Conservation (phyloP, 1,284 basidiomycete species). For the Porogramme epimiltina region DNA sequence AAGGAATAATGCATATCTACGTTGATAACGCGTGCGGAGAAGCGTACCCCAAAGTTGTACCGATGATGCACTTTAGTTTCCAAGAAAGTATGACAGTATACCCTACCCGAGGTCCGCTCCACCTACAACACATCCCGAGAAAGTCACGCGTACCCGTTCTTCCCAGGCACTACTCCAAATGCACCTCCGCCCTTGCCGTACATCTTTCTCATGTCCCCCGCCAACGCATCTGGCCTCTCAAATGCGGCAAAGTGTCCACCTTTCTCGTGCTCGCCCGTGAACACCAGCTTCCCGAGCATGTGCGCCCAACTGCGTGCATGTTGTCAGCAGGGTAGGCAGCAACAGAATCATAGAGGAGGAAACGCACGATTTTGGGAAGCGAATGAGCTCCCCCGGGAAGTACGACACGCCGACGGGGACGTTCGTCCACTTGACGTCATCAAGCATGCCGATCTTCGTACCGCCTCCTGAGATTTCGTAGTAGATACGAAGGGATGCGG, state of each 20-base stretch:
- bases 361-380: slow-evolving; percentile 41
- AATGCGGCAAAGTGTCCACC: slow-evolving; percentile 35
- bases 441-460: not conserved
- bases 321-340: not conserved
- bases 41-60: too few species aligned
- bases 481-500: slow-evolving; percentile 57
- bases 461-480: slow-evolving; percentile 35
- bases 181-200: slow-evolving; percentile 21
- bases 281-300: slow-evolving; percentile 27
- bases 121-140: too few species aligned
- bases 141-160: slow-evolving; percentile 12
- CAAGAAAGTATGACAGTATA: too few species aligned
- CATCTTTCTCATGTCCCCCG: slow-evolving; percentile 28
- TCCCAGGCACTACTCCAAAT: slow-evolving; percentile 14
- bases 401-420: slow-evolving; percentile 49
- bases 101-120: too few species aligned
- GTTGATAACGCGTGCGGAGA: too few species aligned
- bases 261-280: slow-evolving; percentile 22
- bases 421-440: slow-evolving; percentile 15
- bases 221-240: slow-evolving; percentile 29
- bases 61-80: too few species aligned
- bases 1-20: too few species aligned
- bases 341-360: not conserved
- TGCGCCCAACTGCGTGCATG: slow-evolving; percentile 22
- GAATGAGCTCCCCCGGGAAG: slow-evolving; percentile 48